Percentiles rank a stretch among this genome's conserved stretches.
Evolutionary conservation across 1,139 yeast genomes (phyloP).

Genomic region (Blastobotrys proliferans): DNA sequence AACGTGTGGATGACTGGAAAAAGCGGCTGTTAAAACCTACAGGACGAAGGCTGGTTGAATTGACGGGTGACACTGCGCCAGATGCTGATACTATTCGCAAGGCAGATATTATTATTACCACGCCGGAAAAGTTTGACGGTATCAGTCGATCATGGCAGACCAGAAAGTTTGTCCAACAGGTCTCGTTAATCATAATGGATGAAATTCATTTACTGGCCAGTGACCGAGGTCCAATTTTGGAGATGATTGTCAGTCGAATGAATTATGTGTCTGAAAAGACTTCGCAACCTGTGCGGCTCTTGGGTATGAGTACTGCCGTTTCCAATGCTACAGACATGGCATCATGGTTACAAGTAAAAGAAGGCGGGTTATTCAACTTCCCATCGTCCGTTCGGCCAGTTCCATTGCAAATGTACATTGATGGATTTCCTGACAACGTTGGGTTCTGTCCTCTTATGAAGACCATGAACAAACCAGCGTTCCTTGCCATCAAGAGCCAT

Average conservation of each 20-base stretch:
- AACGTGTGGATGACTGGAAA: conserved; percentile 95
- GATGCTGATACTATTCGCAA: conserved; percentile 80
- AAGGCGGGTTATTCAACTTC: conserved; percentile 88
- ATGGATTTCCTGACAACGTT: conserved; percentile 91
- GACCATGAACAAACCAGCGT: conserved; percentile 97
- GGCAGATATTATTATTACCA: conserved; percentile 90
- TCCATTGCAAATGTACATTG: conserved; percentile 95
- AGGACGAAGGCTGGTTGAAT: conserved; percentile 65
- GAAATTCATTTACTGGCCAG: conserved; percentile 95
- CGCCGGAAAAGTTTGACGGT: conserved; percentile 99
- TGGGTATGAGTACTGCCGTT: conserved; percentile 97
- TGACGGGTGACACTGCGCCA: conserved; percentile 96
- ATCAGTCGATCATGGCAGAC: conserved; percentile 98
- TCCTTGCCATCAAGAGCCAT: conserved; percentile 92
- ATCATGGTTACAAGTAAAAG: conserved; percentile 86
- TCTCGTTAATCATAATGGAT: conserved; percentile 93
- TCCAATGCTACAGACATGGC: conserved; percentile 98
- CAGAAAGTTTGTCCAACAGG: conserved; percentile 84
- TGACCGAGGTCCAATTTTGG: conserved; percentile 96
- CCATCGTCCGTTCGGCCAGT: conserved; percentile 97
- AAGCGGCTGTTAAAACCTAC: conserved; percentile 52
- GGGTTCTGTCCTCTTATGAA: conserved; percentile 97
- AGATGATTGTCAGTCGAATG: conserved; percentile 98
- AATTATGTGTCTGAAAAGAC: conserved; percentile 81
- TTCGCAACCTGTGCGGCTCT: conserved; percentile 65